Percentiles rank a stretch among this genome's conserved stretches.
Conservation (phyloP, 2,329 filamentous ascomycete species). For the Bisporella sp. region DNA sequence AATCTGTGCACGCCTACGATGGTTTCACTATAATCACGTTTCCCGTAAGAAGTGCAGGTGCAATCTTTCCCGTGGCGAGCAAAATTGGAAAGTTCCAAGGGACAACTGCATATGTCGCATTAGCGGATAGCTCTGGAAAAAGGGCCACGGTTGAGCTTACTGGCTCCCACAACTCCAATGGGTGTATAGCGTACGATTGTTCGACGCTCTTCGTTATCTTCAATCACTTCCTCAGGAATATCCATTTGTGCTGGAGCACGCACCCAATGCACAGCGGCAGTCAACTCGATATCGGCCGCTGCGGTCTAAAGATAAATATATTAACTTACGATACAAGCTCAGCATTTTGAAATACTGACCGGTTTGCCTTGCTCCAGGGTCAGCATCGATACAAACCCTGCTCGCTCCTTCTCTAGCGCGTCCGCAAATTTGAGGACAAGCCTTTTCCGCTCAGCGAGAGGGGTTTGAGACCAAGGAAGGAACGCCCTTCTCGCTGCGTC, state of each 20-base stretch:
- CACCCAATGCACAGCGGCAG: not conserved
- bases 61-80: constrained; percentile 38
- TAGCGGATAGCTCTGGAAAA: no score
- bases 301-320: not conserved
- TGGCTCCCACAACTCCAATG: not conserved
- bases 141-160: no score
- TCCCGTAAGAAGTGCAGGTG: constrained; percentile 39
- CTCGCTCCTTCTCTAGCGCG: constrained; percentile 21
- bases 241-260: not conserved
- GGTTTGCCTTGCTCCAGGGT: constrained; percentile 46
- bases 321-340: not conserved
- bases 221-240: constrained; percentile 1
- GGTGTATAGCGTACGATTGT: constrained; percentile 3
- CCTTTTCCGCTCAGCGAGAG: constrained; percentile 35
- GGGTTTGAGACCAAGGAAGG: constrained; percentile 36
- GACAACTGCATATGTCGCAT: constrained; percentile 28
- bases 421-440: constrained; percentile 22
- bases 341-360: constrained; percentile 13
- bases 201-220: not conserved
- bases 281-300: not conserved
- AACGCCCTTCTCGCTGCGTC: constrained; percentile 38
- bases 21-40: constrained; percentile 50
- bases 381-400: constrained; percentile 37
- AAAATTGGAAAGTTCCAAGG: constrained; percentile 49
- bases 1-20: constrained; percentile 16